Base-by-base conservation (phyloP, 2,329 filamentous ascomycete species). In the Colletotrichum filicis region DNA sequence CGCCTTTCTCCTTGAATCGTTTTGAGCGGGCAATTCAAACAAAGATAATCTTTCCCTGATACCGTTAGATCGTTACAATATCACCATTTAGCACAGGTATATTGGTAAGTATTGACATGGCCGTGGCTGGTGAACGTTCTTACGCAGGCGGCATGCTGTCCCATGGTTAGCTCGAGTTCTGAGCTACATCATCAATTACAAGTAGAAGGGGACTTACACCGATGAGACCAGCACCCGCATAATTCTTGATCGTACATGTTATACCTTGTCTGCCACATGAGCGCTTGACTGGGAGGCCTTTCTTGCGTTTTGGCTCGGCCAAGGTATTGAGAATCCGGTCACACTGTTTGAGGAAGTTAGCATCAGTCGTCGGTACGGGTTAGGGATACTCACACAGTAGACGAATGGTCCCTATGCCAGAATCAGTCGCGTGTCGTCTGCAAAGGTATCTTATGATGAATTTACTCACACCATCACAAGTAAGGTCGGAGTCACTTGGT, bases 1-100 rank as follows among this genome's bases (percentile, higher is more conserved):
- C 37, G 5, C 14, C 37, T 19, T 42, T 42, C 6, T 19, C 16
- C 37, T 19, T 42, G 0, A 42, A 16, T 42, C 37, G 37, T 42
- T 6, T 42, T 42, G 37, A 19, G 37, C 37, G 37, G 37, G 16
- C 6, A 42, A 42, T 0, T 42, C 37, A 14, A 19, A 19, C 2
- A 6, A 42, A 42, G 5, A 7, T 19, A 16, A 14, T 16, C 14
- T 16, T 42, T 7, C 37, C 37, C 3, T 42, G 14, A 5, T 42
- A 3, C 6, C 16, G 0, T 49, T 49, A 1, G 5, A 11, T 4
- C 6, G 42, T 49, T n/a, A 8, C 0, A 49, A n/a, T 7, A n/a
- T 49, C 42, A 9, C 7, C 6, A 1, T 49, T 49, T 11, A 49
- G 42, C 42, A 49, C 19, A 5, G 42, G 3, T 9, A n/a, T n/a